Evolutionary conservation across 2,329 filamentous ascomycete species (phyloP), one percentile per base, ranked within the genome.

Genomic region (Orbilia quercus): DNA sequence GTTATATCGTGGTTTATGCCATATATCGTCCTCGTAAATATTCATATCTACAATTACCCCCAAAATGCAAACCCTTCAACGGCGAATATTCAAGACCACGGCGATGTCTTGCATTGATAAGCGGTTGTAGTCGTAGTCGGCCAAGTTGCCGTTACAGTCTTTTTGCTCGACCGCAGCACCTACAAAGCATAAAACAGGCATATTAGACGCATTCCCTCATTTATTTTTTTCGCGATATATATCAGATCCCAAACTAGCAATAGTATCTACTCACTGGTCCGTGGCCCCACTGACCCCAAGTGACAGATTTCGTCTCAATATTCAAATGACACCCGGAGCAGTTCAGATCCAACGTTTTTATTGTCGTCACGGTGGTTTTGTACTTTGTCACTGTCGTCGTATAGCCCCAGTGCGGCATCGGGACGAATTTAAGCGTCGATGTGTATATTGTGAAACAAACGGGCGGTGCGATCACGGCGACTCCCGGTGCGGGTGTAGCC

Each of bases 211-310:
- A n/a, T n/a, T n/a, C n/a, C n/a, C n/a, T n/a, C n/a, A n/a, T n/a
- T n/a, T n/a, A n/a, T n/a, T n/a, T n/a, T n/a, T n/a, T n/a, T n/a
- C n/a, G n/a, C n/a, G n/a, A 22, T 4, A 51, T 16, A 6, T 22
- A 23, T 63, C 31, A 48, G 28, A 45, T 20, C 2, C 14, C 14
- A 40, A 45, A 6, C 18, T 22, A 22, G n/a, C n/a, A n/a, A n/a
- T n/a, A n/a, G n/a, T 14, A 11, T 48, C 2, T n/a, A 62, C 65
- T 34, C 34, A 70, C 65, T 7, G 50, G 57, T 57, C 50, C 65
- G 12, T 12, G n/a, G 1, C 57, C 57, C 40, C 50, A 57, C 12
- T 12, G n/a, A 0, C 57, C 57, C 40, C 50, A 57, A 11, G 5
- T 40, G 12, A 36, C 12, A 11, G n/a, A 38, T 28, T 42, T 57